phyloP scores from a whole-genome alignment of 179 eudicot genomes.

The Silene coronaria region DNA sequence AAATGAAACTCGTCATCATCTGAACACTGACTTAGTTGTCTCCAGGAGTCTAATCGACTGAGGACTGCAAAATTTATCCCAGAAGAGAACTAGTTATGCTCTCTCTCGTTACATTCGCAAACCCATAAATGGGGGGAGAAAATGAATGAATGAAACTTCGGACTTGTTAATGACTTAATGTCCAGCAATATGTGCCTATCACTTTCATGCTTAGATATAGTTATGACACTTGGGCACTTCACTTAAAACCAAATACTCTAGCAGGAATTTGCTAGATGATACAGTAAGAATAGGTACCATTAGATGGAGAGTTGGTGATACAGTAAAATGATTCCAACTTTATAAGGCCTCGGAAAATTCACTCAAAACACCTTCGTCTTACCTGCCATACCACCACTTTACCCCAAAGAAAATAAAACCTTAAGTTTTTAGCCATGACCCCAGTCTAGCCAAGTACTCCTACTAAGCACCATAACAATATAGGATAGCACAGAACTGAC shows the following conservation, averaged over 20 bases:
- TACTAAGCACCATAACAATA: not conserved
- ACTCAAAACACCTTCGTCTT: not conserved
- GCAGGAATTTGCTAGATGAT: not conserved
- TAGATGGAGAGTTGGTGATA: not conserved
- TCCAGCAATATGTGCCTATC: too few species aligned
- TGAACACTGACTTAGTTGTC: too few species aligned
- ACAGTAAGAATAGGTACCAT: not conserved
- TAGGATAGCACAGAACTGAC: not conserved
- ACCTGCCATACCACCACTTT: too few species aligned
- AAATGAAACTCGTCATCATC: too few species aligned
- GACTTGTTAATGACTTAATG: too few species aligned
- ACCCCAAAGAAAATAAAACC: not conserved
- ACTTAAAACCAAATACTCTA: not conserved
- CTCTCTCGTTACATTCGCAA: too few species aligned
- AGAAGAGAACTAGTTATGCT: too few species aligned
- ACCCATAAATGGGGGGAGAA: too few species aligned
- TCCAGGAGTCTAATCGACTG: too few species aligned
- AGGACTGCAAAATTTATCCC: too few species aligned
- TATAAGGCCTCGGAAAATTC: not conserved
- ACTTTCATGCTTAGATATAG: not conserved
- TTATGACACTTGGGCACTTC: not conserved
- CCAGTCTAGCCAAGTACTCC: not conserved
- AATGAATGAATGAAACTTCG: too few species aligned
- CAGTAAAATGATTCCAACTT: not conserved
- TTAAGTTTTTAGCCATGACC: not conserved